These are phyloP conservation scores for Cochlearia excelsa DNA, from an alignment of 345 rosid species.

Conservation along the genomic window DNA sequence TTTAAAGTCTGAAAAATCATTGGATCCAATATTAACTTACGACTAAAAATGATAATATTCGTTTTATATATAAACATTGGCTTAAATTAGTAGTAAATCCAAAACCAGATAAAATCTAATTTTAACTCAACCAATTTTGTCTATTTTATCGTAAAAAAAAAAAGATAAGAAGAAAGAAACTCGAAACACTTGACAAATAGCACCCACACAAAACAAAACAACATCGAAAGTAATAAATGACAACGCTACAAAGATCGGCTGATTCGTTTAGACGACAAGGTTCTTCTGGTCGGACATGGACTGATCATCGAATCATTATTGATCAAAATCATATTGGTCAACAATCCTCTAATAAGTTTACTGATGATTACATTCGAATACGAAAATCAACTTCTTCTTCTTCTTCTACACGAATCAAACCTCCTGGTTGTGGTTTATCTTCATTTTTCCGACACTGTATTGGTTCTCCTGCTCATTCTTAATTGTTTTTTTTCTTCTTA, in stretches of 20 bases:
- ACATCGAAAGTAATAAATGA: conserved; percentile 1
- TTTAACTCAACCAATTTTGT: background rate
- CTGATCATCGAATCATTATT: conserved; percentile 2
- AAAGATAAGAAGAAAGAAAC: background rate
- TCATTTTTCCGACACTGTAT: conserved; percentile 25
- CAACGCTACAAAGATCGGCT: conserved; percentile 26
- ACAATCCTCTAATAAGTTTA: background rate
- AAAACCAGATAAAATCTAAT: conserved; percentile 18
- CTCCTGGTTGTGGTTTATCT: conserved; percentile 21
- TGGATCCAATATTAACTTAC: background rate
- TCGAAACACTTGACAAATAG: conserved; percentile 8
- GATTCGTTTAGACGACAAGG: conserved; percentile 34
- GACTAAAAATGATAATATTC: background rate
- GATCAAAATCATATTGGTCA: background rate
- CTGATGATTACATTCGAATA: background rate
- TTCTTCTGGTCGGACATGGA: conserved; percentile 30
- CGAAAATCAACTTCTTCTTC: conserved; percentile 2
- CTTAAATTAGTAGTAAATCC: conserved; percentile 15
- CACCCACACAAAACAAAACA: too few relatives aligned
- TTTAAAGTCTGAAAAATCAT: background rate
- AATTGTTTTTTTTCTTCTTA: too few relatives aligned
- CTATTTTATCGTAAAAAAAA: conserved; percentile 10
- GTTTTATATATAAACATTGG: background rate
- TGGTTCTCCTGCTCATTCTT: conserved; percentile 15
- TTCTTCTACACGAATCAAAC: background rate